These are phyloP conservation scores for Taphrina flavorubra DNA, from an alignment of 1,139 yeast species.

Conservation along the genomic window DNA sequence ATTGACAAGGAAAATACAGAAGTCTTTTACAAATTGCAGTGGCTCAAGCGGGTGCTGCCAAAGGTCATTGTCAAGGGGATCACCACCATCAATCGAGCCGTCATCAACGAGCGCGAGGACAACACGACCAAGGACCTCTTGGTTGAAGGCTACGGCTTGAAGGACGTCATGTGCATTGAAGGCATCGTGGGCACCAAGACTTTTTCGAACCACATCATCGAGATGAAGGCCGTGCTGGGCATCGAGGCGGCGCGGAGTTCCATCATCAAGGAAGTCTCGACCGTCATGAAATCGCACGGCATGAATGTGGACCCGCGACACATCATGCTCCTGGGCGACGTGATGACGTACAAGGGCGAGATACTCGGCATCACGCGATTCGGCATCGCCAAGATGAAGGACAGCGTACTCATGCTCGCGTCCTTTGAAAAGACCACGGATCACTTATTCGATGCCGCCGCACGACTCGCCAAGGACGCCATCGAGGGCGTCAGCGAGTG, in stretches of 20 bases:
- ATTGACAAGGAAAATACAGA: constrained; percentile 61
- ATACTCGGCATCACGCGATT: constrained; percentile 97
- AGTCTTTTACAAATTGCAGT: constrained; percentile 86
- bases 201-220: constrained; percentile 87
- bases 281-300: constrained; percentile 98
- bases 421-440: constrained; percentile 98
- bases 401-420: constrained; percentile 93
- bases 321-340: constrained; percentile 94
- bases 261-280: constrained; percentile 91
- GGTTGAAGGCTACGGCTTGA: constrained; percentile 97
- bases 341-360: constrained; percentile 98
- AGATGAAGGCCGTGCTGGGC: constrained; percentile 87
- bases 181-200: constrained; percentile 92
- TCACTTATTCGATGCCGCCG: constrained; percentile 97
- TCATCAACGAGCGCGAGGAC: constrained; percentile 75
- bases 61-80: constrained; percentile 89
- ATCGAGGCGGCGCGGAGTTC: constrained; percentile 97
- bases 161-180: constrained; percentile 96
- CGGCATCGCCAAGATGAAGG: constrained; percentile 98
- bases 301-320: constrained; percentile 99
- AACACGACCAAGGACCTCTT: constrained; percentile 55
- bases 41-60: constrained; percentile 82
- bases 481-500: constrained; percentile 99
- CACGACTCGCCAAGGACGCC: constrained; percentile 92
- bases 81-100: constrained; percentile 90